These are phyloP conservation scores for Nicotiana attenuata DNA, from an alignment of 257 asterid species.

Conservation along the genomic window DNA sequence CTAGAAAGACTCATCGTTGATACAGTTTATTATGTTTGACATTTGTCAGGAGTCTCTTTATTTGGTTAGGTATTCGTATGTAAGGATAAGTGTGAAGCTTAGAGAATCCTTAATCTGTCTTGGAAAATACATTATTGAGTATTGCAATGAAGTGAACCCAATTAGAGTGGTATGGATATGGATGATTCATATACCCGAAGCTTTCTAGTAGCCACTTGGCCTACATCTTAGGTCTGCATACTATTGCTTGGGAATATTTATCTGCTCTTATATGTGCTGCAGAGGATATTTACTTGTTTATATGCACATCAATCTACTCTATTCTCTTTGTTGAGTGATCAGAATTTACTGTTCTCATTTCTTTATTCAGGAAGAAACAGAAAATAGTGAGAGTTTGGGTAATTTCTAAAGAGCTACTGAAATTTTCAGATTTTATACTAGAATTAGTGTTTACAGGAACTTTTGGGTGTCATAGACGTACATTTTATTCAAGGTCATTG, in stretches of 20 bases:
- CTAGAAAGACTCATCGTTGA: not conserved
- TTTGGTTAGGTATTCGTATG: not conserved
- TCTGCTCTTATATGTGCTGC: not conserved
- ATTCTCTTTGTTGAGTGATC: not conserved
- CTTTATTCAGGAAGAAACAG: slow-evolving; percentile 10
- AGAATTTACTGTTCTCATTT: not conserved
- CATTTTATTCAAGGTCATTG: slow-evolving; percentile 5
- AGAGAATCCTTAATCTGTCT: not conserved
- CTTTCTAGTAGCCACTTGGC: not conserved
- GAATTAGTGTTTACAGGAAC: slow-evolving; percentile 32
- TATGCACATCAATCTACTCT: not conserved
- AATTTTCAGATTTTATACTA: not conserved
- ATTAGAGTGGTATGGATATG: not conserved
- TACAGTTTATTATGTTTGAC: not conserved
- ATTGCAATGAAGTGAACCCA: not conserved
- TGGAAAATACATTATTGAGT: not conserved
- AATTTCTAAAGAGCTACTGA: not conserved
- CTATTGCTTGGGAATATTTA: not conserved
- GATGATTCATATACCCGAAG: not conserved
- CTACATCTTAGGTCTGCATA: not conserved
- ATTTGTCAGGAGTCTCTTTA: not conserved
- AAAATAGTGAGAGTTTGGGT: not conserved
- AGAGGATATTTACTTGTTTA: not conserved
- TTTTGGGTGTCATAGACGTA: slow-evolving; percentile 20
- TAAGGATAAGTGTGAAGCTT: not conserved